Conservation (phyloP, 2,329 filamentous ascomycete genomes). For the Stylonectria norvegica region DNA sequence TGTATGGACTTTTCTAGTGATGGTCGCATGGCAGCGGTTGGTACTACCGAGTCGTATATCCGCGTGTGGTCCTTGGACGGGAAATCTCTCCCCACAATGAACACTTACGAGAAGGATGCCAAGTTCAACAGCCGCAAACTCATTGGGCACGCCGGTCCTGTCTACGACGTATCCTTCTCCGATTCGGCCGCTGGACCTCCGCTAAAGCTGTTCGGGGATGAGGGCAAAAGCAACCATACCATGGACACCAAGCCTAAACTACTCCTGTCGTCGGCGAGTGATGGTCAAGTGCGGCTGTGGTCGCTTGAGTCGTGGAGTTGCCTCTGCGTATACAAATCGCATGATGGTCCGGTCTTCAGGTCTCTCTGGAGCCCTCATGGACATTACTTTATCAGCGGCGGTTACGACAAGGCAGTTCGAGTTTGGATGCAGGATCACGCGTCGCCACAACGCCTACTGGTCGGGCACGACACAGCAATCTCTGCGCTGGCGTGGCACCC, state of each 20-base stretch:
- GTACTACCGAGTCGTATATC: constrained; percentile 92
- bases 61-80: constrained; percentile 91
- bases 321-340: constrained; percentile 88
- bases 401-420: constrained; percentile 85
- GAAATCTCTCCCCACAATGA: constrained; percentile 68
- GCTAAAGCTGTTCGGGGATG: constrained; percentile 48
- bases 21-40: constrained; percentile 78
- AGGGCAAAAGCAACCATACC: constrained; percentile 38
- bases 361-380: constrained; percentile 88
- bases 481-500: constrained; percentile 91
- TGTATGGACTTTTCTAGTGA: constrained; percentile 96
- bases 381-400: constrained; percentile 88
- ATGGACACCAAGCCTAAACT: constrained; percentile 63
- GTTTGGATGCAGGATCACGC: constrained; percentile 93
- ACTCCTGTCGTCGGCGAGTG: constrained; percentile 81
- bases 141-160: constrained; percentile 84
- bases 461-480: constrained; percentile 91
- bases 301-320: constrained; percentile 89
- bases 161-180: constrained; percentile 88
- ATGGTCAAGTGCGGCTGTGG: constrained; percentile 88
- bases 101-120: constrained; percentile 54
- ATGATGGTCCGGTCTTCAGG: constrained; percentile 85
- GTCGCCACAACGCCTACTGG: constrained; percentile 80
- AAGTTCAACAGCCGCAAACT: constrained; percentile 66
- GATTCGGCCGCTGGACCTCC: constrained; percentile 58